Conservation (phyloP, 495 filamentous ascomycete species). For the Podospora pseudopauciseta region DNA sequence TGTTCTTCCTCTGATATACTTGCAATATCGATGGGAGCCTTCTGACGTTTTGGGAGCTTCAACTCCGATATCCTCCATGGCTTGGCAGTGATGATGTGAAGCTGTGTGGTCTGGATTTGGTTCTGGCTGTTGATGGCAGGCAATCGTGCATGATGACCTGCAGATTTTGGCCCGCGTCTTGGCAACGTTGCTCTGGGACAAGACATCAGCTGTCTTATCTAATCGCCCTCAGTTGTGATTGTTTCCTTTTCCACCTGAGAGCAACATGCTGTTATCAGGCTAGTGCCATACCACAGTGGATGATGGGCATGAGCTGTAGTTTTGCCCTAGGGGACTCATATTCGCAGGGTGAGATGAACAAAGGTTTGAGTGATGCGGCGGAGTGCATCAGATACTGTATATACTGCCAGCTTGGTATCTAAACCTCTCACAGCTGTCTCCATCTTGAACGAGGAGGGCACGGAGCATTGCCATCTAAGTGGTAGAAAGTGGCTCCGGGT, state of each 20-base stretch:
- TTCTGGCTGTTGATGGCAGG: not conserved
- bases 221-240: not conserved
- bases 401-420: not conserved
- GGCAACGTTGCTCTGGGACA: slow-evolving; percentile 1
- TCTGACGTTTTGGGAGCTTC: not conserved
- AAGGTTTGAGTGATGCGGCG: not conserved
- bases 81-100: not conserved
- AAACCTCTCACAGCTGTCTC: not conserved
- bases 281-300: too few relatives aligned
- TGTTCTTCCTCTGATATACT: not conserved
- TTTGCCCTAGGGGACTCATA: too few relatives aligned
- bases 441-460: not conserved
- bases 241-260: not conserved
- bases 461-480: not conserved
- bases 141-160: slow-evolving; percentile 11
- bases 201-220: not conserved
- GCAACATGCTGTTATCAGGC: not conserved
- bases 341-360: not conserved
- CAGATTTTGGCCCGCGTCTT: slow-evolving; percentile 8
- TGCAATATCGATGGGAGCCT: not conserved
- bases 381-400: not conserved
- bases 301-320: too few relatives aligned
- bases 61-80: not conserved
- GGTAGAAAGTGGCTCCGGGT: not conserved
- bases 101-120: not conserved